Percentiles rank a stretch among this genome's conserved stretches.
These are phyloP conservation scores for Fusarium algeriense DNA, from an alignment of 2,329 filamentous ascomycete species.

Conservation along the genomic window DNA sequence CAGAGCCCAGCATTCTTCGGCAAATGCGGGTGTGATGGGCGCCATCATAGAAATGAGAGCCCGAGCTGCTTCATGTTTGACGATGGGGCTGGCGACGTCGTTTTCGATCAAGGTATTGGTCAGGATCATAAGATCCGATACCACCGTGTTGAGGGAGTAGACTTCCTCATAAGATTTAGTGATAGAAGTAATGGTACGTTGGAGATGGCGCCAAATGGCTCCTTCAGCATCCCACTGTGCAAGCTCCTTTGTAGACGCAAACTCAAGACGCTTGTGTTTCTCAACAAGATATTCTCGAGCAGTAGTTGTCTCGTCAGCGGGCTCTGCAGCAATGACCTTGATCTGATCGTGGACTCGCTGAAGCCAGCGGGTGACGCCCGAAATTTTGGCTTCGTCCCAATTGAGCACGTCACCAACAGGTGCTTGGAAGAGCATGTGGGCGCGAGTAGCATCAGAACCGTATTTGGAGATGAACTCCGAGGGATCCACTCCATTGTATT, in stretches of 20 bases:
- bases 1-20: slow-evolving; percentile 82
- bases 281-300: slow-evolving; percentile 56
- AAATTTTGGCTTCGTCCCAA: slow-evolving; percentile 88
- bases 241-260: slow-evolving; percentile 50
- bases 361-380: slow-evolving; percentile 86
- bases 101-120: slow-evolving; percentile 75
- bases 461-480: slow-evolving; percentile 77
- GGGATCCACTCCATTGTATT: slow-evolving; percentile 91
- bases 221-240: slow-evolving; percentile 61
- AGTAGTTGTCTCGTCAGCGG: slow-evolving; percentile 13
- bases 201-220: slow-evolving; percentile 73
- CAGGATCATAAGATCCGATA: slow-evolving; percentile 85
- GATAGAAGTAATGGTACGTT: slow-evolving; percentile 75
- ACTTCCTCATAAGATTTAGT: slow-evolving; percentile 77
- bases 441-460: slow-evolving; percentile 85
- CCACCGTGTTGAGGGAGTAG: slow-evolving; percentile 83
- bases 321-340: slow-evolving; percentile 35
- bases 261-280: slow-evolving; percentile 47
- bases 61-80: slow-evolving; percentile 64
- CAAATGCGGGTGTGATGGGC: slow-evolving; percentile 82
- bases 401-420: slow-evolving; percentile 86
- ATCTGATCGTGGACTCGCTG: slow-evolving; percentile 73
- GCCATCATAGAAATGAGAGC: slow-evolving; percentile 78
- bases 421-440: slow-evolving; percentile 90
- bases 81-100: slow-evolving; percentile 52